phyloP scores from a whole-genome alignment of 306 rosid species.

The Inga leiocalycina region DNA sequence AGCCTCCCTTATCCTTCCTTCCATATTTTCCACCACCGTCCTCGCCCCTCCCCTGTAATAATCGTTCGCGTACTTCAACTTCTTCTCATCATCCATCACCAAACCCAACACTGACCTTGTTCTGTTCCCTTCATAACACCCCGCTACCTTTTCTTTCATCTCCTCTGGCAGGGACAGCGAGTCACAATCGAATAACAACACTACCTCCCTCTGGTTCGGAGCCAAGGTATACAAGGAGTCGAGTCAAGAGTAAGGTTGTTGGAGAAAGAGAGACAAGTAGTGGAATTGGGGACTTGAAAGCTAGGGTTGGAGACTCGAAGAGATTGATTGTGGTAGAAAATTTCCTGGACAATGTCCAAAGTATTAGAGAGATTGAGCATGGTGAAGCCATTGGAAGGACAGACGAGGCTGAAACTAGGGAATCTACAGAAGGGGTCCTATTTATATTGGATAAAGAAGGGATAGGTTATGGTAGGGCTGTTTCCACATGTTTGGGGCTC shows the following conservation, averaged over 20 bases:
- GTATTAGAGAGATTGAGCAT: neutral
- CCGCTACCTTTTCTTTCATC: neutral
- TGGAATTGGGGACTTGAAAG: neutral
- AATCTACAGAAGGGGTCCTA: neutral
- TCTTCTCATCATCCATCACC: neutral
- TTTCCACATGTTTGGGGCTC: slow-evolving; percentile 39
- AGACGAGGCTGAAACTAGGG: neutral
- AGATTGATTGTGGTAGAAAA: slow-evolving; percentile 35
- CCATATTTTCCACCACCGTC: neutral
- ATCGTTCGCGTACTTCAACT: neutral
- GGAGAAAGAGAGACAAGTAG: neutral
- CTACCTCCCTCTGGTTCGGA: neutral
- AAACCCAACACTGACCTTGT: slow-evolving; percentile 28
- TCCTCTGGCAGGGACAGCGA: neutral
- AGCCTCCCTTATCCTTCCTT: neutral
- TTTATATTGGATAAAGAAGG: slow-evolving; percentile 31
- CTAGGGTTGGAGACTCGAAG: slow-evolving; percentile 38
- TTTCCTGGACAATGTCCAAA: neutral
- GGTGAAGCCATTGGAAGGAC: slow-evolving; percentile 25
- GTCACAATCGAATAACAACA: slow-evolving; percentile 33
- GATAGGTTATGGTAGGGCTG: slow-evolving; percentile 40
- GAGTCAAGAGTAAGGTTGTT: neutral
- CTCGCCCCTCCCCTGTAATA: neutral
- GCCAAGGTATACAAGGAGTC: neutral
- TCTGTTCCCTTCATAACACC: slow-evolving; percentile 15